A percentile compares a stretch with the other conserved stretches of the same genome.
phyloP scores from a whole-genome alignment of 441 rosid species.

The Eruca vesicaria region DNA sequence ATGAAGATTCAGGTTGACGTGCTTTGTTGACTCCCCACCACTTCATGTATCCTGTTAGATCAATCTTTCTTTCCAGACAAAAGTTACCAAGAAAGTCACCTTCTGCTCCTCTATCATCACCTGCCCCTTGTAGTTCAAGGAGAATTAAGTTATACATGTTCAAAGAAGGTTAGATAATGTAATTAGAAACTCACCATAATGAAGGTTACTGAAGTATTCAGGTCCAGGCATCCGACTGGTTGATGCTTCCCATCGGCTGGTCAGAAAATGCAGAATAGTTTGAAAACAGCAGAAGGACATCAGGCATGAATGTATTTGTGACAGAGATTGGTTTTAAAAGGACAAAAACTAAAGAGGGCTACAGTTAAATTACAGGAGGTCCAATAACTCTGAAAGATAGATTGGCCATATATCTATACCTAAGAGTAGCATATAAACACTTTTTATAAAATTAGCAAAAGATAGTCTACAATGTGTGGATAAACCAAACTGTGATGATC shows the following conservation, averaged over 20 bases:
- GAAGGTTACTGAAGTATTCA: slow-evolving; percentile 67
- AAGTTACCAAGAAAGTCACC: slow-evolving; percentile 68
- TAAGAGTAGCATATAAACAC: neutral
- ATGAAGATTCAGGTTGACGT: slow-evolving; percentile 64
- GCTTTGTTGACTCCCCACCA: slow-evolving; percentile 86
- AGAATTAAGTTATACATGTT: neutral
- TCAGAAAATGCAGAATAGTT: slow-evolving; percentile 27
- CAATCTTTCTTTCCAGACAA: slow-evolving; percentile 80
- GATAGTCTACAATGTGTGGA: neutral
- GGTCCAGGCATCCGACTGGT: slow-evolving; percentile 73
- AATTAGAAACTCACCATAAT: slow-evolving; percentile 50
- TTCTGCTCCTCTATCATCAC: slow-evolving; percentile 70
- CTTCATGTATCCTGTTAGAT: slow-evolving; percentile 77
- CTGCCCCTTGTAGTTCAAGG: slow-evolving; percentile 43
- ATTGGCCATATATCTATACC: neutral
- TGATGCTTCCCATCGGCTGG: slow-evolving; percentile 87
- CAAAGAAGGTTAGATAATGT: neutral
- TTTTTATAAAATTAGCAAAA: neutral
- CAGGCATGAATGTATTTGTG: slow-evolving; percentile 2
- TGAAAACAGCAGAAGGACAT: slow-evolving; percentile 21
- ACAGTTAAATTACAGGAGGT: slow-evolving; percentile 5
- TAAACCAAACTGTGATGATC: neutral
- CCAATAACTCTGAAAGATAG: neutral
- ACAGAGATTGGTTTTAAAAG: neutral
- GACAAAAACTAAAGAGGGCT: neutral